Base-by-base conservation (phyloP, 805 yeast genomes). In the Candida michaelii region DNA sequence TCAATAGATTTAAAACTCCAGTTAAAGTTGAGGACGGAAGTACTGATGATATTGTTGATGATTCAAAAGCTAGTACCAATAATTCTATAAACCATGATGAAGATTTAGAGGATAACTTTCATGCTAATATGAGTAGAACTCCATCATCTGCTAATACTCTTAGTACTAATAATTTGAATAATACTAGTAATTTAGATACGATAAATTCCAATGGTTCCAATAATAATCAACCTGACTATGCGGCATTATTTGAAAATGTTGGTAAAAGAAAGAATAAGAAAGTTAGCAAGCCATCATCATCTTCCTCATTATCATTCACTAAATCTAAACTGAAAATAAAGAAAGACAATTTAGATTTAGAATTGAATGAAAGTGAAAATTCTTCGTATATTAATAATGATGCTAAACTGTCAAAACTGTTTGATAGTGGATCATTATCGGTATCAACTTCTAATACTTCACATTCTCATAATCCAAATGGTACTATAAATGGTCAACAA, bases 181-280 rank as follows among this genome's bases (percentile, higher is more conserved):
- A 27, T 21, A 31, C 6, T 21, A 29, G 25, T 30, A 21, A 14
- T 8, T 44, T 55, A n/a, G 58, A 58, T 11, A 21, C 49, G 1
- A 45, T 50, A 2, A 37, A 46, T 2, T 54, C 49, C 51, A 49
- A 53, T 34, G 36, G 42, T 15, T 57, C 60, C 5, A 32, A 46
- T 15, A 27, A n/a, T 21, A 32, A 43, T 21, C 69, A 62, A 40
- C 74, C 74, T 2, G 69, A 70, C 49, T 70, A 70, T 49, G 74
- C 67, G 3, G 73, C 74, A 4, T 57, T 70, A 21, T 70, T 70
- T 50, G 66, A 69, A 43, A 66, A 65, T 34, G 73, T 70, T 4
- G 74, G 74, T 1, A 70, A 69, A 42, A 47, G 74, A 25, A 62
- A 65, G 46, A 60, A 52, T 19, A 59, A 62, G 15, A 66, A 57